Base-by-base conservation (phyloP, 1,284 basidiomycete species). In the Apiotrichum akiyoshidainum region DNA sequence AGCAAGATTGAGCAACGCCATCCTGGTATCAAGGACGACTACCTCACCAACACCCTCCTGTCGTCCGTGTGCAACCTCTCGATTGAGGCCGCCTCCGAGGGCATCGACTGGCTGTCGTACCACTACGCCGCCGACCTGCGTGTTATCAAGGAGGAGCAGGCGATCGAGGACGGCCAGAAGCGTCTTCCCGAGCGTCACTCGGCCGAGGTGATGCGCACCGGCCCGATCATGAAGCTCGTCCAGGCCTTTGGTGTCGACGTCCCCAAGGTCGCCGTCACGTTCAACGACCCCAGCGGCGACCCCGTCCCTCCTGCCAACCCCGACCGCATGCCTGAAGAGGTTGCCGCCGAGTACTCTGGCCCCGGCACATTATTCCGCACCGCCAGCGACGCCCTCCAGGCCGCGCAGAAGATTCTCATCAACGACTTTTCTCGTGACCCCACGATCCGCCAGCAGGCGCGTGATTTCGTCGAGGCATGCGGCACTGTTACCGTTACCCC, bases 371-470 rank as follows among this genome's bases (percentile, higher is more conserved):
- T 60, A 17, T 77, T 71, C 64, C 31, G 59, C 5, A 60, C 61
- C 6, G 54, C 66, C 2, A 67, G 72, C 13, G 61, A 63, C 17
- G 78, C 72, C 9, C 66, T 80, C 21, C 51, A 46, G 67, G 76
- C 70, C 35, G 75, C 94, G 10, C 86, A 90, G 57, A 85, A 90
- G 81, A 88, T 99, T 61, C 80, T 98, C 41, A 84, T 89, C 13
- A 91, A 89, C 1, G 96, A 99, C 76, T 83, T 99, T 21, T 90
- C 92, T 26, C 92, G 90, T 69, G 94, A 99, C 73, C 96, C 95
- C 11, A 80, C 92, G 19, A 83, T 99, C 47, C 84, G 92, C 55
- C 86, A 88, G 64, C 84, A 88, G 63, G 86, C 92, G 44, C 86
- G 95, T 54, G 83, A 86, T 53, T 77, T 86, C 33, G 94, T 95